These are phyloP conservation scores for Pseudopithomyces chartarum DNA, from an alignment of 2,329 filamentous ascomycete species.

Conservation along the genomic window DNA sequence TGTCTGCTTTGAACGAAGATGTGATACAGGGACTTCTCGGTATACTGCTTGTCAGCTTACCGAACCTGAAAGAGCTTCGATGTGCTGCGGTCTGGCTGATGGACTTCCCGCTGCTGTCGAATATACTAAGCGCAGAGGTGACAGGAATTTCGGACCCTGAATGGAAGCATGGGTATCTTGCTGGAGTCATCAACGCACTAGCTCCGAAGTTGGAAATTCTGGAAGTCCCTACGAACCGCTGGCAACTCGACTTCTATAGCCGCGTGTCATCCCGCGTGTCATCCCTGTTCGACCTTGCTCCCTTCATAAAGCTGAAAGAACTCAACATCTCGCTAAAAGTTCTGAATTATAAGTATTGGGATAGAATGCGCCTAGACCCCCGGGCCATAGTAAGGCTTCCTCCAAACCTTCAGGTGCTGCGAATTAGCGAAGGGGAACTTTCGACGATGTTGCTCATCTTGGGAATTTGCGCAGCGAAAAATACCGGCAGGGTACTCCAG, in stretches of 20 bases:
- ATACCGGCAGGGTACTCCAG: background rate
- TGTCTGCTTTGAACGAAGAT: slow-evolving; percentile 5
- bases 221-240: slow-evolving; percentile 17
- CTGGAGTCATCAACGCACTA: background rate
- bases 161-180: slow-evolving; percentile 11
- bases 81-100: slow-evolving; percentile 19
- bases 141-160: background rate
- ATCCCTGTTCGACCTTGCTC: slow-evolving; percentile 12
- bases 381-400: slow-evolving; percentile 14
- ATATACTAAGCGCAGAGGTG: background rate
- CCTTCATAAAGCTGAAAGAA: slow-evolving; percentile 14
- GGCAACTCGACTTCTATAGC: no score
- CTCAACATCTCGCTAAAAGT: no score
- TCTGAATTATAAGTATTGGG: no score
- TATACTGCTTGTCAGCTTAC: slow-evolving; percentile 12
- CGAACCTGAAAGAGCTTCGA: slow-evolving; percentile 16
- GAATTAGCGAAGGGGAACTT: slow-evolving; percentile 18
- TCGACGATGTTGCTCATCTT: slow-evolving; percentile 10
- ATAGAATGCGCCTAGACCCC: no score
- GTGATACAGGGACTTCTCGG: slow-evolving; percentile 15
- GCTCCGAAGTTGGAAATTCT: slow-evolving; percentile 8
- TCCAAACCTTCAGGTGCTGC: slow-evolving; percentile 14
- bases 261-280: no score
- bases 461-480: slow-evolving; percentile 14
- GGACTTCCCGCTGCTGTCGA: slow-evolving; percentile 20